Percentiles rank a stretch among this genome's conserved stretches.
These are phyloP conservation scores for Scutellaria minor DNA, from an alignment of 257 asterid genomes.

Conservation along the genomic window DNA sequence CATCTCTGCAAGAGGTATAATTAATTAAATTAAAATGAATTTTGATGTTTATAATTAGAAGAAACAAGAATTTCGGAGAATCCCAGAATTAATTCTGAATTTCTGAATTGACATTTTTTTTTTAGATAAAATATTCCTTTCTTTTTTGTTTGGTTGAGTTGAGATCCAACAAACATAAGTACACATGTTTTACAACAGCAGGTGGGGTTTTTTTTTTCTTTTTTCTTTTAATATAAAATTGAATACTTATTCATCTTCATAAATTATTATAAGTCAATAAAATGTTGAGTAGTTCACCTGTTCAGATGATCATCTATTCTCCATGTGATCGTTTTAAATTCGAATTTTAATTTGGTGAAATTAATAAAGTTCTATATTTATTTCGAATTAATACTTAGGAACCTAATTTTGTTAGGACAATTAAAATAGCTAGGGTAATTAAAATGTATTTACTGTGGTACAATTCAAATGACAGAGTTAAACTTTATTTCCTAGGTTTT, in stretches of 20 bases:
- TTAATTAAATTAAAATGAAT: neutral
- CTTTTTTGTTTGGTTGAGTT: too few species aligned
- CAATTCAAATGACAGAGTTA: slow-evolving; percentile 19
- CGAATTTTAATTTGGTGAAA: neutral
- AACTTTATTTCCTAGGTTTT: slow-evolving; percentile 24
- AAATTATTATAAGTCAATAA: neutral
- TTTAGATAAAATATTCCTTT: too few species aligned
- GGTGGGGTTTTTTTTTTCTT: too few species aligned
- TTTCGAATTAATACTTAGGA: neutral
- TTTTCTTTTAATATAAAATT: too few species aligned
- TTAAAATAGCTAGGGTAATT: too few species aligned
- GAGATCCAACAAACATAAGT: too few species aligned
- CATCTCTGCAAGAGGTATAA: slow-evolving; percentile 48
- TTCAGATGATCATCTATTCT: neutral
- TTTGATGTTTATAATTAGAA: neutral
- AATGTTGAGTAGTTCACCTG: neutral
- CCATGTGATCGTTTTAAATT: neutral
- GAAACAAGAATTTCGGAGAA: neutral
- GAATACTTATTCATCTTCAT: neutral
- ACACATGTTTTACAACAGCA: too few species aligned
- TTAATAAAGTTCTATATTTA: too few species aligned
- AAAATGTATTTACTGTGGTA: neutral
- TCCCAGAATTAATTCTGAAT: neutral
- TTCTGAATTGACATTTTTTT: neutral
- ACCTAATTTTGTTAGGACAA: neutral